A percentile compares a stretch with the other conserved stretches of the same genome.
Conservation (phyloP, 495 filamentous ascomycete species). For the Polyplosphaeria fusca region DNA sequence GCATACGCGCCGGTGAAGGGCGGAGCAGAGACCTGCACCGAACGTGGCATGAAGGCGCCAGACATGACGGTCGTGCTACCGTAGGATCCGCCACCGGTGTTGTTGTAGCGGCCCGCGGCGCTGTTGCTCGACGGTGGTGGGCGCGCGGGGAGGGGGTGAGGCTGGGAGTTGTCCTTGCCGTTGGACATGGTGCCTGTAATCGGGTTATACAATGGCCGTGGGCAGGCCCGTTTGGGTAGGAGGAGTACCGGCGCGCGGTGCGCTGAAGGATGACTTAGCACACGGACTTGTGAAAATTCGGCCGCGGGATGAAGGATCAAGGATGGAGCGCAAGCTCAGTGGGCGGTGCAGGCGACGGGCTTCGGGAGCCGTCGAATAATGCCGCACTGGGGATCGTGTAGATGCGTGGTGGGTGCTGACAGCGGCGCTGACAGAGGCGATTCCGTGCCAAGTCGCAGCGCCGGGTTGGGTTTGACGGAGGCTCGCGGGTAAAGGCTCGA, state of each 20-base stretch:
- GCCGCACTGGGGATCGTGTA: background rate
- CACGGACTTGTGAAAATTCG: background rate
- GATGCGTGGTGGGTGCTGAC: no score
- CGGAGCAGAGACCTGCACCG: constrained; percentile 44
- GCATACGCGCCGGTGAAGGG: background rate
- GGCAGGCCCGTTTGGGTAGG: no score
- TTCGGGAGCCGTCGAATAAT: background rate
- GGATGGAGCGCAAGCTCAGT: background rate
- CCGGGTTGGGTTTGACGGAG: no score
- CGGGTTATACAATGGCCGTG: no score
- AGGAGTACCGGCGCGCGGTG: no score
- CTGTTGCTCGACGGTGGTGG: constrained; percentile 66
- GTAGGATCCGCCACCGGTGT: constrained; percentile 35
- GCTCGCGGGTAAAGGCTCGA: no score
- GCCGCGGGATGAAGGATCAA: background rate
- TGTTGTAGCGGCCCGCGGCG: constrained; percentile 51
- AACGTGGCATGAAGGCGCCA: constrained; percentile 62
- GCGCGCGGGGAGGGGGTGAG: constrained; percentile 74
- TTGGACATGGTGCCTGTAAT: no score
- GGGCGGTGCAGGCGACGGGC: background rate
- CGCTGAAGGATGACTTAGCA: background rate
- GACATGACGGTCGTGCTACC: no score
- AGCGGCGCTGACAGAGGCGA: no score
- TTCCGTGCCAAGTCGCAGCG: no score
- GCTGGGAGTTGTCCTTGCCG: constrained; percentile 42